A percentile compares a stretch with the other conserved stretches of the same genome.
Evolutionary conservation across 805 yeast genomes (phyloP).

Genomic region (Myxozyma neotropica): DNA sequence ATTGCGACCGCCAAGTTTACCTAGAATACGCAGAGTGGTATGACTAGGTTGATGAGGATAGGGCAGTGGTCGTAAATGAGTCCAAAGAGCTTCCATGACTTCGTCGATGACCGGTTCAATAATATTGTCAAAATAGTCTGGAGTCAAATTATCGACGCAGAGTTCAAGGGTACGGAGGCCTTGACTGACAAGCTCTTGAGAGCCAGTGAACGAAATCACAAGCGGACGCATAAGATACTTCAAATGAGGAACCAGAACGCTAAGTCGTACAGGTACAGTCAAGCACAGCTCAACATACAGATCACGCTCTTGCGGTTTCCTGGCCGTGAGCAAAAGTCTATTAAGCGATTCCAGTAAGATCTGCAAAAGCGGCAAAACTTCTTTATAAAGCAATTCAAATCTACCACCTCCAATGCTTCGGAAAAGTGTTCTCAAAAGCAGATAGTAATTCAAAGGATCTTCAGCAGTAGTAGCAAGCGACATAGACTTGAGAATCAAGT

Average conservation of each 20-base stretch:
- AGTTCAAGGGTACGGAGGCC: slow-evolving; percentile 92
- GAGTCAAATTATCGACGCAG: slow-evolving; percentile 94
- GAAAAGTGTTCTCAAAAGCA: slow-evolving; percentile 83
- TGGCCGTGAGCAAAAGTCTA: slow-evolving; percentile 76
- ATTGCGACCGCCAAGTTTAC: slow-evolving; percentile 95
- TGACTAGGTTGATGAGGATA: slow-evolving; percentile 94
- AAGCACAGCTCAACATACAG: slow-evolving; percentile 92
- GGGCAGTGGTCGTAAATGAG: slow-evolving; percentile 86
- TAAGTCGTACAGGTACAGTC: slow-evolving; percentile 92
- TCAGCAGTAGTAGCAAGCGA: slow-evolving; percentile 79
- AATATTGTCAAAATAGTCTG: slow-evolving; percentile 95
- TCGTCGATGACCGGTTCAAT: slow-evolving; percentile 95
- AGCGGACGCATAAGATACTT: slow-evolving; percentile 87
- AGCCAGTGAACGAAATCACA: slow-evolving; percentile 85
- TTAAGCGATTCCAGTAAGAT: slow-evolving; percentile 83
- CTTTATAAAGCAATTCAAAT: slow-evolving; percentile 88
- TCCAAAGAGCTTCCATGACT: slow-evolving; percentile 91
- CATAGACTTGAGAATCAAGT: slow-evolving; percentile 77
- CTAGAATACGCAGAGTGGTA: slow-evolving; percentile 87
- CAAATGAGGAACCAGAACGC: slow-evolving; percentile 90
- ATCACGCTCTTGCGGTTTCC: slow-evolving; percentile 88
- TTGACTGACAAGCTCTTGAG: slow-evolving; percentile 89
- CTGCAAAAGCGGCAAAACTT: slow-evolving; percentile 87
- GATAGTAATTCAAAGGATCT: slow-evolving; percentile 89
- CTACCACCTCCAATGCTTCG: slow-evolving; percentile 97